Evolutionary conservation across 2,329 filamentous ascomycete genomes (phyloP).

Genomic region (Colletotrichum chrysophilum): DNA sequence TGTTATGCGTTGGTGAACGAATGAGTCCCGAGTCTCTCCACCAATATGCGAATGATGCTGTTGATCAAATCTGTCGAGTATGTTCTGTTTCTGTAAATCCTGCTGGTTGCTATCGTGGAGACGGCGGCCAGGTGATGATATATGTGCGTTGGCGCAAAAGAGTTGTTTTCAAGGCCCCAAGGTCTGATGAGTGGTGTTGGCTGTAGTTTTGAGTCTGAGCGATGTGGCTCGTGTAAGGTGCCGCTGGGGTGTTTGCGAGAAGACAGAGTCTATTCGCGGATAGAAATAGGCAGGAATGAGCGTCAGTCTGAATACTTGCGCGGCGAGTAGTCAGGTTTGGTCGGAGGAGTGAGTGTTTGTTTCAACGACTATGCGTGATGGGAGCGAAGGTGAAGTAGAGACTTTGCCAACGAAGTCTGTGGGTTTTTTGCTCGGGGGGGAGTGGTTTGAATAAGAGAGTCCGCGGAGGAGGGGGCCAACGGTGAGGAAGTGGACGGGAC

Average conservation of each 20-base stretch:
- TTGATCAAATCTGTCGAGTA: background rate
- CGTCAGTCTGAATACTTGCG: constrained; percentile 29
- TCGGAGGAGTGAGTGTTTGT: constrained; percentile 26
- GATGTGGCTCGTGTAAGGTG: constrained; percentile 2
- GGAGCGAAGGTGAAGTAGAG: constrained; percentile 27
- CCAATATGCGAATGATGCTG: constrained; percentile 10
- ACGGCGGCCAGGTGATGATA: background rate
- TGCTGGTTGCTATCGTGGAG: background rate
- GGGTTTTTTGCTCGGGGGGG: constrained; percentile 19
- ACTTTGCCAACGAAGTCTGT: constrained; percentile 65
- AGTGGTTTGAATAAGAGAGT: constrained; percentile 19
- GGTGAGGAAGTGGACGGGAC: background rate
- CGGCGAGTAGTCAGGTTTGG: constrained; percentile 34
- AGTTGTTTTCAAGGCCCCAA: background rate
- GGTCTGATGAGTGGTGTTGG: background rate
- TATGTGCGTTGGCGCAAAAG: constrained; percentile 1
- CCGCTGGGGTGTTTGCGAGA: constrained; percentile 23
- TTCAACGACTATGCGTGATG: constrained; percentile 19
- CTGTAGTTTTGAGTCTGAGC: background rate
- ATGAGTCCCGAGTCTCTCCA: constrained; percentile 7
- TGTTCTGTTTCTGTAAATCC: background rate
- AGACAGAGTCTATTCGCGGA: constrained; percentile 19
- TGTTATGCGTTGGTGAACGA: constrained; percentile 5
- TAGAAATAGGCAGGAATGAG: constrained; percentile 24
- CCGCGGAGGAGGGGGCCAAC: background rate